Base-by-base conservation (phyloP, 192 early-diverging fungal species). In the Lobosporangium transversale region DNA sequence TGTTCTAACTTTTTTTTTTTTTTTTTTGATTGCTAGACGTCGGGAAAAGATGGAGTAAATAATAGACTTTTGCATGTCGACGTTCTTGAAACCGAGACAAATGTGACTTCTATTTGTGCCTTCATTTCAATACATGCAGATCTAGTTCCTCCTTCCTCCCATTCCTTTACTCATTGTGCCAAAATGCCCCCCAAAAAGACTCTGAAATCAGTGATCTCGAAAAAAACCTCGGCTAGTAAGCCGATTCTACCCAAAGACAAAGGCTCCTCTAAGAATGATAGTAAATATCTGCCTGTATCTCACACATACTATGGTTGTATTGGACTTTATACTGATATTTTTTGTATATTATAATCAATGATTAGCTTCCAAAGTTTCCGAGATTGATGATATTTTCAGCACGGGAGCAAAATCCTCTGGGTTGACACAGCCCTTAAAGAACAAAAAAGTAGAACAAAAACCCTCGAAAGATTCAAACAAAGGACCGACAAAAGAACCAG, bases 331-430 rank as follows among this genome's bases (percentile, higher is more conserved):
- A n/a, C n/a, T n/a, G n/a, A n/a, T n/a, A n/a, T n/a, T n/a, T n/a
- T n/a, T n/a, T n/a, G n/a, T n/a, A n/a, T n/a, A n/a, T n/a, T n/a
- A n/a, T n/a, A n/a, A n/a, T n/a, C n/a, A n/a, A n/a, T n/a, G n/a
- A n/a, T n/a, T 37, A 66, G 56, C 62, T 26, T 53, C 70, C 21
- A 75, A 61, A 21, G 63, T 58, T 2, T 75, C 71, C 0, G 71
- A 75, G 52, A 75, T 75, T 21, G 71, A 75, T 45, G 71, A 75
- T 23, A 75, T 75, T 29, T 75, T 75, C 35, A 75, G 63, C 58
- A 66, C 63, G 43, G 63, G 71, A 55, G 40, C 63, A 12, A 75
- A 59, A 3, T 0, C 63, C 5, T 33, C 63, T 23, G 55, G 7
- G 24, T 21, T 48, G 29, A 56, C 30, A 29, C 9, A 2, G 53